Percentiles rank a stretch among this genome's conserved stretches.
phyloP scores from a whole-genome alignment of 495 filamentous ascomycete genomes.

The Bathelium albidoporum region DNA sequence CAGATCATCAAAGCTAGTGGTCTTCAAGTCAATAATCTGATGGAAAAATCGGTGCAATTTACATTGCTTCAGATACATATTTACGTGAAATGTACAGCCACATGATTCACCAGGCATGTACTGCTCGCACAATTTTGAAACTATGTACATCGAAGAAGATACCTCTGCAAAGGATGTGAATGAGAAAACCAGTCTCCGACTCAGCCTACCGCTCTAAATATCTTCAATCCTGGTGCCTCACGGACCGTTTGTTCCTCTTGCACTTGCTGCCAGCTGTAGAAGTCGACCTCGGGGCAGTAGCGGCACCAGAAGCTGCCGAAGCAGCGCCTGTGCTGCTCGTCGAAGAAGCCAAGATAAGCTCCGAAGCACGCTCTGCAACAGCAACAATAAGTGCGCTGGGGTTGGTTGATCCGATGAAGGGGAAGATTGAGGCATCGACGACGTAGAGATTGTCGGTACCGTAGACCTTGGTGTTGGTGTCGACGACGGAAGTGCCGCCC shows the following conservation, averaged over 20 bases:
- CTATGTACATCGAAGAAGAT: neutral
- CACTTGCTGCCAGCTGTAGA: neutral
- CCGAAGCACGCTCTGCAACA: slow-evolving; percentile 46
- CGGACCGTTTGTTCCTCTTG: neutral
- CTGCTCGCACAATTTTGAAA: neutral
- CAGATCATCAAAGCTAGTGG: too few relatives aligned
- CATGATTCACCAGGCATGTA: neutral
- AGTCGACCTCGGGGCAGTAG: too few relatives aligned
- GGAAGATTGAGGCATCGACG: slow-evolving; percentile 54
- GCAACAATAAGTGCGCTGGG: slow-evolving; percentile 50
- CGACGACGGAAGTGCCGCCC: slow-evolving; percentile 58
- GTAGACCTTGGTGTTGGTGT: slow-evolving; percentile 58
- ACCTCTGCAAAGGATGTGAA: neutral
- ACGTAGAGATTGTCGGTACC: slow-evolving; percentile 62
- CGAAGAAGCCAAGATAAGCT: slow-evolving; percentile 37
- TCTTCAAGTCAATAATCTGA: too few relatives aligned
- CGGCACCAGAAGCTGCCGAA: neutral
- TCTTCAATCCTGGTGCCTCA: too few relatives aligned
- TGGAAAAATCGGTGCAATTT: neutral
- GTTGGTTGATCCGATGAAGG: slow-evolving; percentile 50
- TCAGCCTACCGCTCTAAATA: too few relatives aligned
- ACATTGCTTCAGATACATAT: neutral
- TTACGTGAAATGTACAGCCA: neutral
- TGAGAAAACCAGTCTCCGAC: too few relatives aligned
- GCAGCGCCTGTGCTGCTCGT: neutral